Evolutionary conservation across 345 rosid genomes (phyloP).

Genomic region (Populus tremula): DNA sequence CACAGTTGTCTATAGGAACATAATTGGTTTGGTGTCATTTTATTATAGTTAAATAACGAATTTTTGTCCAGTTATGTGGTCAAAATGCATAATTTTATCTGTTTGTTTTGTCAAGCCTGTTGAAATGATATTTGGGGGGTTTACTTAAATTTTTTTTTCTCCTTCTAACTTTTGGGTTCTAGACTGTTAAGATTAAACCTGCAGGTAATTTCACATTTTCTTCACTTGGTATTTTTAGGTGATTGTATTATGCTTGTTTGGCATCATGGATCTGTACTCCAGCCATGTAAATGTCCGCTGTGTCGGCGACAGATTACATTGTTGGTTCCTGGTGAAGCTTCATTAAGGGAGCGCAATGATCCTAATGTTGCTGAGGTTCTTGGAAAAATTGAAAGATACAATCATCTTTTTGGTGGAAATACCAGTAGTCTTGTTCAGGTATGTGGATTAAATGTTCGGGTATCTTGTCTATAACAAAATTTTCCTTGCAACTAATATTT

Average conservation of each 20-base stretch:
- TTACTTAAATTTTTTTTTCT: not conserved
- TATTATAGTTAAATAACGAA: not conserved
- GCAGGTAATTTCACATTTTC: slow-evolving; percentile 1
- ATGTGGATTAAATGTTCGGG: not conserved
- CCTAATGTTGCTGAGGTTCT: slow-evolving; percentile 47
- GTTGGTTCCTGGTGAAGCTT: slow-evolving; percentile 65
- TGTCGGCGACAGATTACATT: slow-evolving; percentile 85
- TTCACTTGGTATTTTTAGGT: slow-evolving; percentile 33
- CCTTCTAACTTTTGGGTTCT: not conserved
- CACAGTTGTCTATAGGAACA: not conserved
- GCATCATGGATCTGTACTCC: slow-evolving; percentile 67
- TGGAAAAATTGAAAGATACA: slow-evolving; percentile 57
- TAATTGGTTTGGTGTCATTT: not conserved
- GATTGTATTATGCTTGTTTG: slow-evolving; percentile 84
- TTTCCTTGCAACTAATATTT: not conserved
- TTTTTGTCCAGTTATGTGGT: not conserved
- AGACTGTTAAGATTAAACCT: not conserved
- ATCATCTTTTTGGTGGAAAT: slow-evolving; percentile 64
- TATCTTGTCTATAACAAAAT: not conserved
- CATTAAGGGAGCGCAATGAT: slow-evolving; percentile 45
- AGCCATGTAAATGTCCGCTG: slow-evolving; percentile 79
- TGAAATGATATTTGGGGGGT: not conserved
- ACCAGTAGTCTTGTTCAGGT: slow-evolving; percentile 63
- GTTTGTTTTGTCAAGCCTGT: not conserved
- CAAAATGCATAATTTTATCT: not conserved